Percentiles rank a stretch among this genome's conserved stretches.
Evolutionary conservation across 257 asterid species (phyloP).

Genomic region (Pogostemon cablin): DNA sequence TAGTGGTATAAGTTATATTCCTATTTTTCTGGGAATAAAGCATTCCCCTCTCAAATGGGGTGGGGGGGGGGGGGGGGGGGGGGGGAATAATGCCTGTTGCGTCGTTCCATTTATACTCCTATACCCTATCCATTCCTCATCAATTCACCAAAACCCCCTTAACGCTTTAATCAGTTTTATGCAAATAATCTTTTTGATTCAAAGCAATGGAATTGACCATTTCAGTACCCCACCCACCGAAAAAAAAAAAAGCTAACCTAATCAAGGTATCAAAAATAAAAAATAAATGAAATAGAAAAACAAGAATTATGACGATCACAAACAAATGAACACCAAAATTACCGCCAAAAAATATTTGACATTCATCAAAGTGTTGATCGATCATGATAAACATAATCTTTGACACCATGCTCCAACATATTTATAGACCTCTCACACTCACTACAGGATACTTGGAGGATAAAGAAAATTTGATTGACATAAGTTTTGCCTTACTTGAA

Average conservation of each 20-base stretch:
- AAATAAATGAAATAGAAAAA: not conserved
- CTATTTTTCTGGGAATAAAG: no score
- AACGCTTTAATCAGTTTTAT: conserved; percentile 17
- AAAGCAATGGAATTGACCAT: not conserved
- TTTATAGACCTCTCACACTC: not conserved
- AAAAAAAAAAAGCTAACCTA: not conserved
- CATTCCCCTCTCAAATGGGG: no score
- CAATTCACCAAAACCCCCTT: no score
- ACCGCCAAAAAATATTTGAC: conserved; percentile 1
- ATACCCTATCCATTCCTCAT: no score
- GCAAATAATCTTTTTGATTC: not conserved
- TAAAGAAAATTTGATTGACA: not conserved
- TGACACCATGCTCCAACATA: conserved; percentile 5
- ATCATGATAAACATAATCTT: not conserved
- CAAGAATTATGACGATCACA: not conserved
- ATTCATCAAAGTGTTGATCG: conserved; percentile 15
- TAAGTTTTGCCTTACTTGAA: not conserved
- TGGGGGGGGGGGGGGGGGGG: no score
- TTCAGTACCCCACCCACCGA: not conserved
- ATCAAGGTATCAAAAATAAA: not conserved
- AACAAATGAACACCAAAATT: conserved; percentile 21
- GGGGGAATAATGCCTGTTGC: no score
- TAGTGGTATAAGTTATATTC: no score
- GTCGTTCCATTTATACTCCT: no score
- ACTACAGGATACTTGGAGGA: not conserved